A percentile compares a stretch with the other conserved stretches of the same genome.
These are phyloP conservation scores for Udeniomyces megalosporus DNA, from an alignment of 768 basidiomycete species.

Conservation along the genomic window DNA sequence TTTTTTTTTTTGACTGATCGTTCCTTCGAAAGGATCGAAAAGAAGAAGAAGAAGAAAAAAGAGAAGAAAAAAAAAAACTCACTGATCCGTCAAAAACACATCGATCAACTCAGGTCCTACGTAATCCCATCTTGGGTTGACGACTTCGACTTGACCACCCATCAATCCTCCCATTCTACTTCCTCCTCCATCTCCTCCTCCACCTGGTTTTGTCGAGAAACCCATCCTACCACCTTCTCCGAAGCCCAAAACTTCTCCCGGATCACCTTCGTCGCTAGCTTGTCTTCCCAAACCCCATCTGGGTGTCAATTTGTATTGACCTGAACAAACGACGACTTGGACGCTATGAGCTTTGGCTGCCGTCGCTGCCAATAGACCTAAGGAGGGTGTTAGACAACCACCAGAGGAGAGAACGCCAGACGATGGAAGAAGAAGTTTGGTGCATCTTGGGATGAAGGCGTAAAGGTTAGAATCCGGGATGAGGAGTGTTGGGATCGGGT, in stretches of 20 bases:
- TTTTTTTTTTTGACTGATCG: too few species aligned
- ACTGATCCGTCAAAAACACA: constrained; percentile 95
- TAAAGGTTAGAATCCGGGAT: constrained; percentile 93
- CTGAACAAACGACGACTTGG: constrained; percentile 82
- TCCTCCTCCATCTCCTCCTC: constrained; percentile 34
- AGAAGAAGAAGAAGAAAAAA: background rate
- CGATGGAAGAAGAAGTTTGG: constrained; percentile 87
- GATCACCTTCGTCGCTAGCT: constrained; percentile 27
- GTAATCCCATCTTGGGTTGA: constrained; percentile 95
- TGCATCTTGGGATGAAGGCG: constrained; percentile 88
- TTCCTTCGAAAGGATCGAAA: too few species aligned
- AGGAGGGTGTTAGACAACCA: constrained; percentile 78
- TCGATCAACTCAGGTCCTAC: constrained; percentile 81
- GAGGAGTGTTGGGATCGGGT: constrained; percentile 87
- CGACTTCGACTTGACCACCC: constrained; percentile 73
- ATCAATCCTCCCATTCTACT: constrained; percentile 40
- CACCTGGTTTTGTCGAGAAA: constrained; percentile 21
- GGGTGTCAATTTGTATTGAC: constrained; percentile 92
- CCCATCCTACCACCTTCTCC: constrained; percentile 37
- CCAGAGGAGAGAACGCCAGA: constrained; percentile 96
- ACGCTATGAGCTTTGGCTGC: constrained; percentile 81
- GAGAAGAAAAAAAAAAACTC: constrained; percentile 29
- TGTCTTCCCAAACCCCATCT: constrained; percentile 33
- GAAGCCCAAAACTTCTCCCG: constrained; percentile 39
- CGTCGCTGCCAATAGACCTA: constrained; percentile 65